Percentiles rank a stretch among this genome's conserved stretches.
Evolutionary conservation across 371 early-diverging fungal species (phyloP).

Genomic region (Aphelidium insulamus): DNA sequence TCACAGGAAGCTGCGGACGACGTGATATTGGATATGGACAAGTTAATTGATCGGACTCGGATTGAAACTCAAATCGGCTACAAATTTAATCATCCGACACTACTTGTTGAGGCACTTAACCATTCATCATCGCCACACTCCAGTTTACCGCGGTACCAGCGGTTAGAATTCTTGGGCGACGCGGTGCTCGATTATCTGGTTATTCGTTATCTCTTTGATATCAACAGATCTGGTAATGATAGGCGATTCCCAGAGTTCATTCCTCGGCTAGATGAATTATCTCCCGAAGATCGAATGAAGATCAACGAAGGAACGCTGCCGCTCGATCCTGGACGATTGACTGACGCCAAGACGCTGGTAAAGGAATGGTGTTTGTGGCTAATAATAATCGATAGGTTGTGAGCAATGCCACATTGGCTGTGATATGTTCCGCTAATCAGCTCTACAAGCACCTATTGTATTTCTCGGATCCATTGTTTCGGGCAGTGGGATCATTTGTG

Average conservation of each 20-base stretch:
- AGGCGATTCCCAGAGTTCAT: slow-evolving; percentile 50
- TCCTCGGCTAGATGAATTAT: no score
- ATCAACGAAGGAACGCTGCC: no score
- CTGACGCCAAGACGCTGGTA: slow-evolving; percentile 26
- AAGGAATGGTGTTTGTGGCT: slow-evolving; percentile 14
- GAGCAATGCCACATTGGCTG: no score
- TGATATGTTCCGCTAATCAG: no score
- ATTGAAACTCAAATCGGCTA: slow-evolving; percentile 38
- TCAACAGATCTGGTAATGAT: slow-evolving; percentile 39
- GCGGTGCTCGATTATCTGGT: slow-evolving; percentile 65
- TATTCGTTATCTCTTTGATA: slow-evolving; percentile 39
- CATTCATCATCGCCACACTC: slow-evolving; percentile 43
- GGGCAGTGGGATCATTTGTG: no score
- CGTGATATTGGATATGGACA: no score
- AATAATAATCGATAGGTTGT: no score
- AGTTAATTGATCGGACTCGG: slow-evolving; percentile 7
- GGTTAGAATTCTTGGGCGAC: slow-evolving; percentile 89
- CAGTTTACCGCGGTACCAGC: slow-evolving; percentile 44
- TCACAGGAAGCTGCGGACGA: no score
- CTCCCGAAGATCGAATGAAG: no score
- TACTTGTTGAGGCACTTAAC: slow-evolving; percentile 61
- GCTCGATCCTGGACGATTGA: slow-evolving; percentile 40
- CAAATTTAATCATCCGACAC: slow-evolving; percentile 30
- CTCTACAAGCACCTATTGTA: no score
- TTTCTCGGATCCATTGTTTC: no score